These are phyloP conservation scores for Colletotrichum somersetense DNA, from an alignment of 2,329 filamentous ascomycete genomes.

Conservation along the genomic window DNA sequence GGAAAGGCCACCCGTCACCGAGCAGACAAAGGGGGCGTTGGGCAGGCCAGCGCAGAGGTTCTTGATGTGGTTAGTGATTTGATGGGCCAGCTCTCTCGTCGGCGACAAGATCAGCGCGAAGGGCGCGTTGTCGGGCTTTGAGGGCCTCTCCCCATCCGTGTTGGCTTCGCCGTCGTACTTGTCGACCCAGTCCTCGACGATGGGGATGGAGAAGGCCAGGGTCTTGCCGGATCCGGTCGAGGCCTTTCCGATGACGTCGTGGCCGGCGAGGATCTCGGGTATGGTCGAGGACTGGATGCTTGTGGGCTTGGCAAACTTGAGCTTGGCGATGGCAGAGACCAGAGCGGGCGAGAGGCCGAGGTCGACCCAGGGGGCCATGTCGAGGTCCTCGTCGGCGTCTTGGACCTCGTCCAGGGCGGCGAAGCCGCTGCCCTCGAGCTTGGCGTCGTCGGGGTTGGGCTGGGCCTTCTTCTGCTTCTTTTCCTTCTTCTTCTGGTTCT, in stretches of 20 bases:
- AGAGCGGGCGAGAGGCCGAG: conserved; percentile 80
- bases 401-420: conserved; percentile 66
- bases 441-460: conserved; percentile 52
- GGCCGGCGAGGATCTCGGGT: conserved; percentile 83
- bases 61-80: conserved; percentile 86
- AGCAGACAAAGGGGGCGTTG: conserved; percentile 79
- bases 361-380: conserved; percentile 83
- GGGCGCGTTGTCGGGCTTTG: conserved; percentile 60
- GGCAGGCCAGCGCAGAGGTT: conserved; percentile 75
- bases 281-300: conserved; percentile 84
- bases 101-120: conserved; percentile 88
- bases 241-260: conserved; percentile 95
- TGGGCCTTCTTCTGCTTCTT: conserved; percentile 51
- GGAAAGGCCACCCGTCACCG: conserved; percentile 91
- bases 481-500: conserved; percentile 44
- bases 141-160: conserved; percentile 48
- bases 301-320: conserved; percentile 86
- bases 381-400: conserved; percentile 71
- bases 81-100: conserved; percentile 93
- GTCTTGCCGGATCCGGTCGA: conserved; percentile 98
- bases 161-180: conserved; percentile 40
- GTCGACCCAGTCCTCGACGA: conserved; percentile 85
- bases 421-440: conserved; percentile 65
- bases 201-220: conserved; percentile 92
- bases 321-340: conserved; percentile 79